These are phyloP conservation scores for Croton setiger DNA, from an alignment of 441 rosid species.

Conservation along the genomic window DNA sequence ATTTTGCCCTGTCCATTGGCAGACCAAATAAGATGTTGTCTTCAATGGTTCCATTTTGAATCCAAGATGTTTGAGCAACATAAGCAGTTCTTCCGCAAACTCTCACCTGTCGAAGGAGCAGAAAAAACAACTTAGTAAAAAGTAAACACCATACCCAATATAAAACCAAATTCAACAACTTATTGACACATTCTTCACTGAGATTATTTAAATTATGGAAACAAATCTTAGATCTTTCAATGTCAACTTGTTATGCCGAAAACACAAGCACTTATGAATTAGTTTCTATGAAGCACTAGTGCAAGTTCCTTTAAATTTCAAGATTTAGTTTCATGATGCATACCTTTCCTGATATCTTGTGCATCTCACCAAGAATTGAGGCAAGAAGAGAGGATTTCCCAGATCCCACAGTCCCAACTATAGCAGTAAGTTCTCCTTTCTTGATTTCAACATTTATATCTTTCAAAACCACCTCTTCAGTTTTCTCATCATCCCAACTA, in stretches of 20 bases:
- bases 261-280: too few relatives aligned
- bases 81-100: conserved; percentile 80
- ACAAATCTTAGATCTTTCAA: too few relatives aligned
- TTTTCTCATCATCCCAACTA: conserved; percentile 77
- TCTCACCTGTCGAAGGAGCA: conserved; percentile 44
- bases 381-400: conserved; percentile 88
- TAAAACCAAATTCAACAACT: neutral
- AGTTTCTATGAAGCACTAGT: too few relatives aligned
- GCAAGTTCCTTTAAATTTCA: neutral
- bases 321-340: conserved; percentile 10
- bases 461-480: conserved; percentile 48
- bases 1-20: conserved; percentile 59
- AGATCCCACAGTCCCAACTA: conserved; percentile 89
- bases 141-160: neutral
- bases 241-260: too few relatives aligned
- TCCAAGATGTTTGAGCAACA: conserved; percentile 97
- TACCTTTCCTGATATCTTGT: conserved; percentile 73
- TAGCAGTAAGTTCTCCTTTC: conserved; percentile 79
- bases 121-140: neutral
- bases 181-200: too few relatives aligned
- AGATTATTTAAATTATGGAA: too few relatives aligned
- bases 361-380: conserved; percentile 95
- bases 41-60: conserved; percentile 82
- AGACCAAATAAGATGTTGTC: conserved; percentile 85
- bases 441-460: conserved; percentile 56